A percentile compares a stretch with the other conserved stretches of the same genome.
phyloP scores from a whole-genome alignment of 2,329 filamentous ascomycete species.

The Exserohilum rostratum region DNA sequence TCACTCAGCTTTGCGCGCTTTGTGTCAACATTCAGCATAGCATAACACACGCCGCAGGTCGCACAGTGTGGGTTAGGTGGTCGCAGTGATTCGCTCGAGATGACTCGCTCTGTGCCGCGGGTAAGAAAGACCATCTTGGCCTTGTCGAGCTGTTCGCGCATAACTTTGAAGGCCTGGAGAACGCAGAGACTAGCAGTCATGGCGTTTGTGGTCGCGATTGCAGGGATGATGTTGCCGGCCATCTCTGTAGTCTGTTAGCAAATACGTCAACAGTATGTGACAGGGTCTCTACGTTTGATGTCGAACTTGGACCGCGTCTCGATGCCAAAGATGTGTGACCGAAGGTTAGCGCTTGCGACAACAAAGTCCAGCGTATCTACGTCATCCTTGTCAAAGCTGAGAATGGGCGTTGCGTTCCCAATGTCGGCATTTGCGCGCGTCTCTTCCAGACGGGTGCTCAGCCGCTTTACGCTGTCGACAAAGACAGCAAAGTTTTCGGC shows the following conservation, averaged over 20 bases:
- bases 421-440: slow-evolving; percentile 63
- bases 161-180: slow-evolving; percentile 87
- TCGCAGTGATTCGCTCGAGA: slow-evolving; percentile 61
- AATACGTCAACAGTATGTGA: no score
- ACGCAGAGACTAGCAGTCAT: slow-evolving; percentile 94
- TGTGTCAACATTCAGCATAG: slow-evolving; percentile 70
- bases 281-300: slow-evolving; percentile 70
- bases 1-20: slow-evolving; percentile 76
- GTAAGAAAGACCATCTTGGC: slow-evolving; percentile 88
- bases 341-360: slow-evolving; percentile 84
- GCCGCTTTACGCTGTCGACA: slow-evolving; percentile 77
- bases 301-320: slow-evolving; percentile 90
- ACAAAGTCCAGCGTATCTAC: slow-evolving; percentile 95
- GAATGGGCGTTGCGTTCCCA: slow-evolving; percentile 60
- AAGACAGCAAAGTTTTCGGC: slow-evolving; percentile 87
- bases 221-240: slow-evolving; percentile 98
- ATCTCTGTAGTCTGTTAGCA: slow-evolving; percentile 66
- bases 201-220: slow-evolving; percentile 96
- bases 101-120: slow-evolving; percentile 64
- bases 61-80: slow-evolving; percentile 81
- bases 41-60: slow-evolving; percentile 78
- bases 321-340: slow-evolving; percentile 88
- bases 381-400: slow-evolving; percentile 97
- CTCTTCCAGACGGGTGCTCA: slow-evolving; percentile 75
- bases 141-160: slow-evolving; percentile 69